Base-by-base conservation (phyloP, 352 stramenopile species). In the Plasmopara halstedii region DNA sequence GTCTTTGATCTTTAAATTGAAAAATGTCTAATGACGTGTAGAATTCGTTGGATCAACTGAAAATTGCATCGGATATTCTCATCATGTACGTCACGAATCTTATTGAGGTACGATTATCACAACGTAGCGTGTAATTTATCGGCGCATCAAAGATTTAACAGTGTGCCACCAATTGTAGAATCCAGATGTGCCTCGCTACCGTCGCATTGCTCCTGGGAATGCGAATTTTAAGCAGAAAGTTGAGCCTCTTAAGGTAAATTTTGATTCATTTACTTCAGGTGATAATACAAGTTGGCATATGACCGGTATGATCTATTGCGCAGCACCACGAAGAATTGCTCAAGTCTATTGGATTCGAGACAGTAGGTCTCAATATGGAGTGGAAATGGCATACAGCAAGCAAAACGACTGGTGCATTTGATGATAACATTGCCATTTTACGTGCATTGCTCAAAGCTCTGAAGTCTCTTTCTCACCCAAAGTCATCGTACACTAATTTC, bases 71-170 rank as follows among this genome's bases (percentile, higher is more conserved):
- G 8, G 69, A 73, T 2, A 85, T 91, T 49, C 64, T 91, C 17
- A 77, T 74, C 47, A 91, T 91, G 79, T 91, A 91, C 64, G 76
- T 88, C 46, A 88, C 87, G 67, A 91, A 91, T 49, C 53, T 91
- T 11, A 62, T 86, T 15, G 79, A 90, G 66, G 77, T 86, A 70
- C 42, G 52, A 15, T 3, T 15, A 32, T 8, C 42, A 17, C 31
- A 22, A 11, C 29, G 17, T 42, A 5, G 7, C n/a, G n/a, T n/a
- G n/a, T n/a, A n/a, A n/a, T n/a, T n/a, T n/a, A n/a, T n/a, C n/a
- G n/a, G n/a, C n/a, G n/a, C n/a, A n/a, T n/a, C n/a, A n/a, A n/a
- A n/a, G n/a, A n/a, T n/a, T n/a, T n/a, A n/a, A n/a, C n/a, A n/a
- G n/a, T 39, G 23, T 14, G 19, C n/a, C 15, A 21, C 7, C 50